Base-by-base conservation (phyloP, 139 green algal species). In the Mychonastes homosphaera region DNA sequence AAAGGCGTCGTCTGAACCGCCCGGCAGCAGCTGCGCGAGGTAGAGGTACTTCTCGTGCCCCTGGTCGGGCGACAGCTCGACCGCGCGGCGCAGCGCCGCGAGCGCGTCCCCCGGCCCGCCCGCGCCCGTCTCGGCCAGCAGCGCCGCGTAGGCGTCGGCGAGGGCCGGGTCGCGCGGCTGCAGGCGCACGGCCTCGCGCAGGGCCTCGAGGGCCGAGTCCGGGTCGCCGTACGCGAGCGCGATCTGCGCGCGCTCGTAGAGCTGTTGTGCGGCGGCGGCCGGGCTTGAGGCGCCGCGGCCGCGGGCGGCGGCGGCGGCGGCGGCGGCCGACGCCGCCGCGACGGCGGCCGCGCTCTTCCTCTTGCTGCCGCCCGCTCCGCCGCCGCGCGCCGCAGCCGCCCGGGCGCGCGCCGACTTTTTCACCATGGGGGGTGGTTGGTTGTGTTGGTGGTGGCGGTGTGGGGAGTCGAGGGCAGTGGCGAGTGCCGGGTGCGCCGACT, bases 11-110 rank as follows among this genome's bases (percentile, higher is more conserved):
- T 65, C 23, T 19, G 26, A 19, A 2, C 60, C 43, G 12, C 72
- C 46, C 39, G 78, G 55, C 39, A 89, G 54, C 29, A 88, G 55
- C 24, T 72, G 86, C 5, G 79, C 83, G n/a, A 94, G 74, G 65
- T 94, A 93, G 75, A 94, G 83, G 67, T 84, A 94, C 63, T 94
- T 94, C 39, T 91, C 81, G 57, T 80, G 82, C 12, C 86, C 86
- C 1, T 50, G 43, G 3, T 89, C 73, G 1, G 85, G 85, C 27
- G 66, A 64, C 10, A 87, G 23, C 21, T 61, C 38, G 15, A 83
- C 78, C 1, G 76, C 72, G 7, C 60, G 59, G 32, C 64, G 67
- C 21, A 92, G 75, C 30, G 80, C 63, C 69, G 71, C 56, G 26
- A 28, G 16, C 46, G 47, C 3, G 36, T 6, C 9, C 16, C 2